Percentiles rank a stretch among this genome's conserved stretches.
These are phyloP conservation scores for Alternaria consortialis DNA, from an alignment of 2,329 filamentous ascomycete genomes.

Conservation along the genomic window DNA sequence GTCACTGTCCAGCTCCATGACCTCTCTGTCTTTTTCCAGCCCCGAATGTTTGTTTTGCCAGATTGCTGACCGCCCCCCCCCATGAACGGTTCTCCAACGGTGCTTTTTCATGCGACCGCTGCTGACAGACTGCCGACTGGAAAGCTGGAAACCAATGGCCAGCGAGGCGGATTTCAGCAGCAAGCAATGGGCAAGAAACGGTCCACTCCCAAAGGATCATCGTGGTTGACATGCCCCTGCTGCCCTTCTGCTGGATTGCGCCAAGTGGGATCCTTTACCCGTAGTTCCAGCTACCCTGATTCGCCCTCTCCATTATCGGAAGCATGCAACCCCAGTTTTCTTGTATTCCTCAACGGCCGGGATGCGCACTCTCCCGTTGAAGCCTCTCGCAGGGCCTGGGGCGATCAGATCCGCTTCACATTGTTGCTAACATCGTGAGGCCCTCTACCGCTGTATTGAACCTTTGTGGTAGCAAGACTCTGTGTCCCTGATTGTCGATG, in stretches of 20 bases:
- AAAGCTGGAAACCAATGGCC: conserved; percentile 32
- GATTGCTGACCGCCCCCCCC: conserved; percentile 2
- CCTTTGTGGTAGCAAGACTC: not conserved
- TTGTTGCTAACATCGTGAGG: conserved; percentile 7
- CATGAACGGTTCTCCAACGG: conserved; percentile 11
- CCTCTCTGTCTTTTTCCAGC: not conserved
- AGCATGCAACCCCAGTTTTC: conserved; percentile 13
- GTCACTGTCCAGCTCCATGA: not conserved
- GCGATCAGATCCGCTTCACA: conserved; percentile 19
- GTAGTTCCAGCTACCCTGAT: conserved; percentile 16
- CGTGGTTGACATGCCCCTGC: conserved; percentile 19
- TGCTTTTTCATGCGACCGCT: conserved; percentile 16
- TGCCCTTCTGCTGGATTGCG: conserved; percentile 15
- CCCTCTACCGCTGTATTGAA: not conserved
- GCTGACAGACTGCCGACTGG: conserved; percentile 20
- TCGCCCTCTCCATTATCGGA: conserved; percentile 10
- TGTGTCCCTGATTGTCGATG: not conserved
- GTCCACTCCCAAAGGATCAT: conserved; percentile 19
- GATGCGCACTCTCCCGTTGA: conserved; percentile 22
- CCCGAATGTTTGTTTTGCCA: not conserved
- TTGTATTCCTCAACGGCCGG: conserved; percentile 9
- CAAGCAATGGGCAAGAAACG: conserved; percentile 15
- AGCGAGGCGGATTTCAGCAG: conserved; percentile 22
- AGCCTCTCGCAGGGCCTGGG: conserved; percentile 3
- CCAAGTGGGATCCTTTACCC: conserved; percentile 18